phyloP scores from a whole-genome alignment of 371 early-diverging fungal genomes.

The Choanephora cucurbitarum region DNA sequence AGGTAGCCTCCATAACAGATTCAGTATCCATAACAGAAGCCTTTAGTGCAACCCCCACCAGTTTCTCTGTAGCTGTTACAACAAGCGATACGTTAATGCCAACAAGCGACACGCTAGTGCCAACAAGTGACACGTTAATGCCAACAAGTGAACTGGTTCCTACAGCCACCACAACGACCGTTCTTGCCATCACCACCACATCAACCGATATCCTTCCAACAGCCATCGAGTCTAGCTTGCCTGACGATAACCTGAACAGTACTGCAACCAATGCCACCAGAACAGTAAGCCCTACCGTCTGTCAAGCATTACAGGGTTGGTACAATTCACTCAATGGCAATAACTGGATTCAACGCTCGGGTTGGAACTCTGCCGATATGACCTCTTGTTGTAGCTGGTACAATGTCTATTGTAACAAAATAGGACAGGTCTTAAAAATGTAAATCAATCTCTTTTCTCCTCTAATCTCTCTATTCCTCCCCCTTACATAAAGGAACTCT shows the following conservation, averaged over 20 bases:
- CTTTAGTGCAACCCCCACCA: neutral
- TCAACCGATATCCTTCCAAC: neutral
- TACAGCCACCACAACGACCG: neutral
- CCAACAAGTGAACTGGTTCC: neutral
- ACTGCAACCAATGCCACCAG: neutral
- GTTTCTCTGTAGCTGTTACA: neutral
- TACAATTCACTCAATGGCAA: conserved; percentile 38
- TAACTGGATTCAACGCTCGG: conserved; percentile 35
- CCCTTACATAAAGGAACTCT: conserved; percentile 11
- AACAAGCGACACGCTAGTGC: neutral
- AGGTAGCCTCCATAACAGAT: neutral
- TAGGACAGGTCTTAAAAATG: conserved; percentile 41
- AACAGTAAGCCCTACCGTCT: conserved; percentile 24
- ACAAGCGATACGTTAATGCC: neutral
- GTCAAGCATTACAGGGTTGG: conserved; percentile 36
- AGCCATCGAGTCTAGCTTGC: neutral
- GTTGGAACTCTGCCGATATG: conserved; percentile 47
- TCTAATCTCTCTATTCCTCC: neutral
- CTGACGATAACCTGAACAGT: neutral
- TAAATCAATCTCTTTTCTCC: conserved; percentile 19
- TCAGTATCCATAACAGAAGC: neutral
- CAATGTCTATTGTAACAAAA: conserved; percentile 38
- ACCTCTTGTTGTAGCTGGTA: conserved; percentile 49
- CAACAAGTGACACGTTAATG: neutral
- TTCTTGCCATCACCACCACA: neutral